Base-by-base conservation (phyloP, 176 grass and related monocot genomes). In the Guadua angustifolia region DNA sequence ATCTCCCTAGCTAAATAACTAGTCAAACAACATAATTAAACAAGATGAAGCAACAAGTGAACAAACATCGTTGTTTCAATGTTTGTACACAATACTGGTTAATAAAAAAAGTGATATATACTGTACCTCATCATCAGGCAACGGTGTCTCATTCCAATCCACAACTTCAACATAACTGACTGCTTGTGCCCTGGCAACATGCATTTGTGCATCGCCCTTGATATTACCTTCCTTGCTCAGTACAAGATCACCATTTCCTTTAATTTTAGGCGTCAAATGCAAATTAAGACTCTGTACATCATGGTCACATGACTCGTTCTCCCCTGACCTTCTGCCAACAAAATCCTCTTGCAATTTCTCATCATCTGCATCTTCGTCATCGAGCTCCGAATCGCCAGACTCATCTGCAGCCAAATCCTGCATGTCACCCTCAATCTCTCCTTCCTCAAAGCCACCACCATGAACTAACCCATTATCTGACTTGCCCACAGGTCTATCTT, bases 381-480 rank as follows among this genome's bases (percentile, higher is more conserved):
- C 74, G 71, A n/a, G 66, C 17, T 81, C 68, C 2, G 58, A 77
- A 88, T 77, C 40, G 22, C 21, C 68, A 80, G 74, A 66, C 77
- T 69, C 83, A 52, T 82, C 53, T 71, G 47, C 80, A 75, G 74
- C 76, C 69, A 88, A 86, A 87, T 82, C 80, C 47, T 88, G 91
- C 43, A 81, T 75, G 36, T 92, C 91, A 39, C 84, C 93, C 61
- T 92, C 88, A 85, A 95, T 98, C 88, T 98, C 92, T 84, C 95
- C 92, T 88, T 98, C 95, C 84, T 95, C 95, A 40, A 93, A 81
- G 57, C 79, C 72, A 13, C 15, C 93, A 78, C 21, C 78, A 73
- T 71, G 64, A 11, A 84, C 9, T 16, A 10, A 64, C 43, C 39
- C 33, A 69, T 46, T 10, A 84, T 88, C 74, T 59, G 35, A 86